Conservation (phyloP, 108 stramenopile species). For the Nitzschia inconspicua region DNA sequence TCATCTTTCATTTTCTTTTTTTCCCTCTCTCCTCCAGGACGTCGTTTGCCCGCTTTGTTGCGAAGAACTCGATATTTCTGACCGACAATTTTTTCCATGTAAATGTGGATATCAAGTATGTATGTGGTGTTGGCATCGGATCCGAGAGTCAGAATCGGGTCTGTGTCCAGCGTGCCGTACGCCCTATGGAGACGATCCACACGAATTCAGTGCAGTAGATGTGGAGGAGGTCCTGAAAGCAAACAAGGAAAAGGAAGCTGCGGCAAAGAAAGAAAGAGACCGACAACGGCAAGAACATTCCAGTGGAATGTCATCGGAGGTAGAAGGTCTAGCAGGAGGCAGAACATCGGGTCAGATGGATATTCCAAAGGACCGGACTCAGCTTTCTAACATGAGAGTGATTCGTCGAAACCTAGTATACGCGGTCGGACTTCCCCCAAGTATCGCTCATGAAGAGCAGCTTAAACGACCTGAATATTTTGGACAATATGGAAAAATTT, state of each 20-base stretch:
- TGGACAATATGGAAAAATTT: slow-evolving; percentile 96
- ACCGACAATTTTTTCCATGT: slow-evolving; percentile 96
- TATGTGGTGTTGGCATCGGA: slow-evolving; percentile 99
- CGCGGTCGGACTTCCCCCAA: slow-evolving; percentile 89
- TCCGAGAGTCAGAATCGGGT: slow-evolving; percentile 93
- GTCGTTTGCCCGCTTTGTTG: slow-evolving; percentile 93
- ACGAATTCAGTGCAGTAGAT: slow-evolving; percentile 94
- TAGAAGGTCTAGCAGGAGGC: slow-evolving; percentile 37
- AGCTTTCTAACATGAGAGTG: slow-evolving; percentile 94
- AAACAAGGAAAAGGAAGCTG: slow-evolving; percentile 83
- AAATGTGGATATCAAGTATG: slow-evolving; percentile 98
- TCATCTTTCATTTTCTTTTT: neutral
- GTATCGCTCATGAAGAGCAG: slow-evolving; percentile 81
- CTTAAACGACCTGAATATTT: slow-evolving; percentile 91
- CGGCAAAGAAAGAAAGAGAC: slow-evolving; percentile 76
- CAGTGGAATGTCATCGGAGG: slow-evolving; percentile 34
- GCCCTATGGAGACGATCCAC: slow-evolving; percentile 95
- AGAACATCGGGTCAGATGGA: slow-evolving; percentile 53
- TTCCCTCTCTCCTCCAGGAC: neutral
- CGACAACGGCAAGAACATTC: slow-evolving; percentile 38
- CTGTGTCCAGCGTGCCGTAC: slow-evolving; percentile 97
- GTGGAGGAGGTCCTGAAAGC: slow-evolving; percentile 88
- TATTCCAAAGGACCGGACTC: slow-evolving; percentile 83
- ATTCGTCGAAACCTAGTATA: slow-evolving; percentile 97
- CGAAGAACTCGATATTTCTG: slow-evolving; percentile 95